phyloP scores from a whole-genome alignment of 73 alveolate genomes.

The Urostyla sp. region DNA sequence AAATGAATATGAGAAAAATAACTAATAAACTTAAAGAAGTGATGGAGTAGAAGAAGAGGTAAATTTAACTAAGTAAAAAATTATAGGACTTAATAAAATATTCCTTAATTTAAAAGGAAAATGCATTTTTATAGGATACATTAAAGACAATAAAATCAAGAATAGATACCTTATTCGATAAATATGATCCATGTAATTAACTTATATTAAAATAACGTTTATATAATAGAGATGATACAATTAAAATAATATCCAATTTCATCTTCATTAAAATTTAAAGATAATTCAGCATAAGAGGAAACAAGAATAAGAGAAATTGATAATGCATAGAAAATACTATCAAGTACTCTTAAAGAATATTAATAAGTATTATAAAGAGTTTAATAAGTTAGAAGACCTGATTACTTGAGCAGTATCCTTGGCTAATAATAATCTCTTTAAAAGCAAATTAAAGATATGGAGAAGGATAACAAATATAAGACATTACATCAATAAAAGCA shows the following conservation, averaged over 20 bases:
- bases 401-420: constrained; percentile 8
- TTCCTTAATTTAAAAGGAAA: not conserved
- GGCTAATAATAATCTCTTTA: not conserved
- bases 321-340: constrained; percentile 9
- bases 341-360: not conserved
- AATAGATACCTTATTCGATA: constrained; percentile 5
- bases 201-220: not conserved
- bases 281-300: not conserved
- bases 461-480: constrained; percentile 37
- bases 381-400: constrained; percentile 24
- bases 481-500: not conserved
- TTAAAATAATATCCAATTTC: constrained; percentile 8
- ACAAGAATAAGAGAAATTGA: constrained; percentile 11
- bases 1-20: not conserved
- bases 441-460: not conserved
- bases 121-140: not conserved
- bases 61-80: not conserved
- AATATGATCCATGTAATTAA: constrained; percentile 28
- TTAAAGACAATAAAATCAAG: not conserved
- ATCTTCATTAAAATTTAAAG: constrained; percentile 1
- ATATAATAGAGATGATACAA: not conserved
- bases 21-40: not conserved
- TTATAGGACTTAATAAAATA: constrained; percentile 13
- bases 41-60: not conserved
- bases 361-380: not conserved